Conservation (phyloP, 2,329 filamentous ascomycete species). For the Arthrinium puccinioides region DNA sequence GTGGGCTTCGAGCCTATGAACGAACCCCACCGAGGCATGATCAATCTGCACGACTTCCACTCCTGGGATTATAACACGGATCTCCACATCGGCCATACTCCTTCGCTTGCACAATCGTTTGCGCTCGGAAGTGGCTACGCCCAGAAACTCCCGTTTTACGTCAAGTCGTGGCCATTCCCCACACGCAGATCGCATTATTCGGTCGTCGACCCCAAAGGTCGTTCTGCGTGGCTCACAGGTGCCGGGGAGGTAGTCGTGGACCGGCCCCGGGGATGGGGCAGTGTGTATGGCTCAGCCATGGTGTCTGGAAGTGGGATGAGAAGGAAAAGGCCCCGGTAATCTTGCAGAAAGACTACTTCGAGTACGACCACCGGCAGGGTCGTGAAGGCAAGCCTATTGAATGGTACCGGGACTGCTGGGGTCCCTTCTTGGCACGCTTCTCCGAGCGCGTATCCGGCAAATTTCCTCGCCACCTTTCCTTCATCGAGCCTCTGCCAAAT, state of each 20-base stretch:
- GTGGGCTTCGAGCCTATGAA: conserved; percentile 35
- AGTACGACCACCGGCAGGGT: conserved; percentile 28
- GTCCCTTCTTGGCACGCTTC: conserved; percentile 30
- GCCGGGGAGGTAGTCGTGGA: conserved; percentile 5
- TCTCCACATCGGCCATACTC: conserved; percentile 32
- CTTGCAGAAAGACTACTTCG: conserved; percentile 26
- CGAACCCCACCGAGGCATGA: conserved; percentile 32
- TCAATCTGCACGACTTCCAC: conserved; percentile 30
- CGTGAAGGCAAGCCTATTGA: conserved; percentile 26
- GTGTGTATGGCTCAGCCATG: conserved; percentile 32
- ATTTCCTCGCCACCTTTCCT: conserved; percentile 21
- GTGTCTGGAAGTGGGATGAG: conserved; percentile 28
- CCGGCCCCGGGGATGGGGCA: conserved; percentile 20
- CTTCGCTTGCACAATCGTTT: conserved; percentile 28
- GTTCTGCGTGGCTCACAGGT: conserved; percentile 24
- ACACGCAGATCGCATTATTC: conserved; percentile 28
- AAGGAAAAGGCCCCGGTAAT: conserved; percentile 19
- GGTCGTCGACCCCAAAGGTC: conserved; percentile 26
- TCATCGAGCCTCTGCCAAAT: conserved; percentile 33
- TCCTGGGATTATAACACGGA: conserved; percentile 35
- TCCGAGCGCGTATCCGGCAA: conserved; percentile 24
- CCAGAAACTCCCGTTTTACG: conserved; percentile 29
- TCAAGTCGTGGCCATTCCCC: conserved; percentile 34
- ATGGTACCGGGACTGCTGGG: conserved; percentile 35
- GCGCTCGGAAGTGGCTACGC: conserved; percentile 31